Evolutionary conservation across 129 eudicot genomes (phyloP), one percentile per base, ranked within the genome.

Genomic region (Centaurea solstitialis): DNA sequence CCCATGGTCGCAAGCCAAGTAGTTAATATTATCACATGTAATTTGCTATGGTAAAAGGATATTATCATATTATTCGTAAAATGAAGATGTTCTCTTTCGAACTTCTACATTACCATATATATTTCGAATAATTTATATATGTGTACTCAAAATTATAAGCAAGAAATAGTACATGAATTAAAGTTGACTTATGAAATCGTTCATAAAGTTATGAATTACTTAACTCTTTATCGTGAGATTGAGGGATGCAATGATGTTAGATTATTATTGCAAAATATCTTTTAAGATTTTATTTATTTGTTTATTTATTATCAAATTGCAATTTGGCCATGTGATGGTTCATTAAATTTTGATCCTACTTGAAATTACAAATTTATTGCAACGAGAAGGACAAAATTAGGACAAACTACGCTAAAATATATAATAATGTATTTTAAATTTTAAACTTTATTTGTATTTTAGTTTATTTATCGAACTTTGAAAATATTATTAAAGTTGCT

Each of bases 311-410:
- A 81, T 64, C 0, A 73, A 72, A 66, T 65, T 38, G 6, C 80
- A 81, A 81, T 65, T 80, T 74, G 84, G 80, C 80, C 84, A 81
- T 81, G 84, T 81, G 83, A 57, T 65, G 59, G 40, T 33, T 62
- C 80, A 66, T 65, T 81, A 74, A 73, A 38, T 5, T 80, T 9
- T 18, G 78, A 59, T 80, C 62, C 53, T 71, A 71, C 50, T 33
- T 47, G 13, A 37, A 38, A 26, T 40, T 80, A 24, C 68, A 57
- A 71, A 72, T 18, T 61, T 26, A 30, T 43, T 33, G 74, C 37
- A 39, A 69, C 30, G 47, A 78, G 18, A 30, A 43, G 18, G 28
- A 18, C 22, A 38, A 11, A 61, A 35, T 38, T 4, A 8, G 43
- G 30, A 57, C 30, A 6, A 43, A 28, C 45, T n/a, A 11, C 24